Percentiles rank a stretch among this genome's conserved stretches.
These are phyloP conservation scores for Holtermanniella nyarrowii DNA, from an alignment of 768 basidiomycete genomes.

Conservation along the genomic window DNA sequence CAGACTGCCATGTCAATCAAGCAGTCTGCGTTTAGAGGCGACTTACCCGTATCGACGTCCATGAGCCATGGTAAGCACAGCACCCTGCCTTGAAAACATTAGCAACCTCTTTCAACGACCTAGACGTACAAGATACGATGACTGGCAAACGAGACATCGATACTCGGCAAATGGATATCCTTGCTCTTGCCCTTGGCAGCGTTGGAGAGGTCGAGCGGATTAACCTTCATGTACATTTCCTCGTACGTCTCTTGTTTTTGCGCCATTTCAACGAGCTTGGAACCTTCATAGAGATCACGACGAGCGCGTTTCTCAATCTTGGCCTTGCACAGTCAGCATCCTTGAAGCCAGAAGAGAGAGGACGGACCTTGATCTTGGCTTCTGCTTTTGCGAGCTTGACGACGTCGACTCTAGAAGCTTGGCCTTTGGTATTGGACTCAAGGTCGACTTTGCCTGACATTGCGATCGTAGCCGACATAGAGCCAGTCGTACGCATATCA, in stretches of 20 bases:
- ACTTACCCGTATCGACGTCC: constrained; percentile 38
- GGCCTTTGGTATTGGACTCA: constrained; percentile 39
- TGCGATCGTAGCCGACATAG: constrained; percentile 39
- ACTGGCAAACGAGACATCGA: constrained; percentile 93
- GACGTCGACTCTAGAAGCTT: constrained; percentile 42
- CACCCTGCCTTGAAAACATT: constrained; percentile 12
- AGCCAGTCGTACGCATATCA: constrained; percentile 38
- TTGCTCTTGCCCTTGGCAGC: constrained; percentile 87
- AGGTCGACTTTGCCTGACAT: constrained; percentile 41
- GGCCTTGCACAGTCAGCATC: constrained; percentile 52
- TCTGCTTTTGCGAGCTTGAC: constrained; percentile 70
- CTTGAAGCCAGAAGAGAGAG: background rate
- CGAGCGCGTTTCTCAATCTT: constrained; percentile 95
- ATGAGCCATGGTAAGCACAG: constrained; percentile 36
- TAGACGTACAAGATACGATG: constrained; percentile 69
- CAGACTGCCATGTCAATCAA: constrained; percentile 19
- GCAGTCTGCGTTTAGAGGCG: background rate
- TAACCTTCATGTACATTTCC: constrained; percentile 98
- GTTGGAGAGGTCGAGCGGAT: constrained; percentile 70
- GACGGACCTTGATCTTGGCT: constrained; percentile 71
- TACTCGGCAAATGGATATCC: constrained; percentile 85
- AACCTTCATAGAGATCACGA: constrained; percentile 87
- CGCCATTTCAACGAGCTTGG: constrained; percentile 83
- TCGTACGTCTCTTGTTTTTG: constrained; percentile 97
- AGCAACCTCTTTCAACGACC: background rate